Evolutionary conservation across 345 rosid species (phyloP).

Genomic region (Sonneratia caseolaris): DNA sequence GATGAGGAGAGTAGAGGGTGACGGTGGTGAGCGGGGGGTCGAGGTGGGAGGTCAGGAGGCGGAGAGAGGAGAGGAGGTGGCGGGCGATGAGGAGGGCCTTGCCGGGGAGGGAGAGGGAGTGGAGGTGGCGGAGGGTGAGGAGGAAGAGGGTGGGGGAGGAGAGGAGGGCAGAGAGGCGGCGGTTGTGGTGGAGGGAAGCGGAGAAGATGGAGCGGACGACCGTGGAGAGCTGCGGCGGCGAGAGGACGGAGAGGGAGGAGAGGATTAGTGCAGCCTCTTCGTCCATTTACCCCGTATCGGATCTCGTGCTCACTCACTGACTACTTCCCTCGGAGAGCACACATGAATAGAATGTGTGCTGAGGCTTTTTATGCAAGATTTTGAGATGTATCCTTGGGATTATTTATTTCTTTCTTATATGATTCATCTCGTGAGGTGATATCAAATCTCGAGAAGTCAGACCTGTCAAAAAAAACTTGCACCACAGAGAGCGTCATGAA

Average conservation of each 20-base stretch:
- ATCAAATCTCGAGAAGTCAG: neutral
- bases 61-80: constrained; percentile 74
- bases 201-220: constrained; percentile 46
- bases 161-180: constrained; percentile 56
- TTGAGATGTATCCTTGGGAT: no score
- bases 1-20: constrained; percentile 16
- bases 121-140: constrained; percentile 70
- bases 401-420: no score
- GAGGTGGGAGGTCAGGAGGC: constrained; percentile 39
- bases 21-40: constrained; percentile 17
- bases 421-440: neutral
- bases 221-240: constrained; percentile 33
- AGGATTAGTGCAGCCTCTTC: constrained; percentile 39
- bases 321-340: neutral
- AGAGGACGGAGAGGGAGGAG: constrained; percentile 53
- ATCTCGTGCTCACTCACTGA: neutral
- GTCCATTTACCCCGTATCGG: constrained; percentile 26
- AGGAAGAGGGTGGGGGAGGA: constrained; percentile 70
- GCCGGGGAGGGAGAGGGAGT: constrained; percentile 49
- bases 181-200: constrained; percentile 41
- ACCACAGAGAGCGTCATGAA: no score
- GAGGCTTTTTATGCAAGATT: no score
- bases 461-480: no score
- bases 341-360: neutral
- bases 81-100: constrained; percentile 73